These are phyloP conservation scores for Podospora bellae-mahoneyi DNA, from an alignment of 495 filamentous ascomycete species.

Conservation along the genomic window DNA sequence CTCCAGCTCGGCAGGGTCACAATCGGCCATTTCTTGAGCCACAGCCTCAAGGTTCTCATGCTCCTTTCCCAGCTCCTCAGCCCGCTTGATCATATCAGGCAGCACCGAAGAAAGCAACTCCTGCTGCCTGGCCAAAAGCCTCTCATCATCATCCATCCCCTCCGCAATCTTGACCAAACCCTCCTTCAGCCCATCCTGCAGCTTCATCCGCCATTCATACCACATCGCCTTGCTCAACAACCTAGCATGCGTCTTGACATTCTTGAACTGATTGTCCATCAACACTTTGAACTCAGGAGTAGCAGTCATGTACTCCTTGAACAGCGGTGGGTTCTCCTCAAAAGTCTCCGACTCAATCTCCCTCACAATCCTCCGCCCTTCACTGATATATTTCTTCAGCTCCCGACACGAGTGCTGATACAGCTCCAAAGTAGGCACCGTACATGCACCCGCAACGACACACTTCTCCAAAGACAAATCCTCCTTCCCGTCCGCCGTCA, in stretches of 20 bases:
- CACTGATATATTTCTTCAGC: constrained; percentile 89
- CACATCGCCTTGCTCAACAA: constrained; percentile 89
- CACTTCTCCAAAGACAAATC: constrained; percentile 64
- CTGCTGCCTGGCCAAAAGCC: constrained; percentile 63
- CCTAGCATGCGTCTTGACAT: constrained; percentile 87
- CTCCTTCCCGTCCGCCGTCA: constrained; percentile 44
- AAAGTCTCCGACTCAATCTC: constrained; percentile 85
- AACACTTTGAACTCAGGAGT: constrained; percentile 74
- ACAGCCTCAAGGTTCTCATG: constrained; percentile 62
- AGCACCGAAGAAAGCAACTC: constrained; percentile 60
- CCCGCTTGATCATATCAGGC: constrained; percentile 58
- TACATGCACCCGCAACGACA: constrained; percentile 86
- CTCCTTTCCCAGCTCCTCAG: constrained; percentile 57
- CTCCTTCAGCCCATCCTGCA: constrained; percentile 77
- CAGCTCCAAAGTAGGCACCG: constrained; percentile 85
- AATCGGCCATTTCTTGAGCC: constrained; percentile 71
- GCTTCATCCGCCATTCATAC: constrained; percentile 96
- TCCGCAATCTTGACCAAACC: constrained; percentile 69
- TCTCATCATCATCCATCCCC: constrained; percentile 73
- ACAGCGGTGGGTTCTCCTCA: constrained; percentile 83
- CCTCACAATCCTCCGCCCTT: constrained; percentile 79
- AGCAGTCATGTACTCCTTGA: constrained; percentile 87
- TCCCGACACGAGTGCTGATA: constrained; percentile 96
- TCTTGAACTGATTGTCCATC: constrained; percentile 96
- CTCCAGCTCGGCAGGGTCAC: constrained; percentile 73